phyloP scores from a whole-genome alignment of 2,329 filamentous ascomycete genomes.

The Aspergillus amoenus region DNA sequence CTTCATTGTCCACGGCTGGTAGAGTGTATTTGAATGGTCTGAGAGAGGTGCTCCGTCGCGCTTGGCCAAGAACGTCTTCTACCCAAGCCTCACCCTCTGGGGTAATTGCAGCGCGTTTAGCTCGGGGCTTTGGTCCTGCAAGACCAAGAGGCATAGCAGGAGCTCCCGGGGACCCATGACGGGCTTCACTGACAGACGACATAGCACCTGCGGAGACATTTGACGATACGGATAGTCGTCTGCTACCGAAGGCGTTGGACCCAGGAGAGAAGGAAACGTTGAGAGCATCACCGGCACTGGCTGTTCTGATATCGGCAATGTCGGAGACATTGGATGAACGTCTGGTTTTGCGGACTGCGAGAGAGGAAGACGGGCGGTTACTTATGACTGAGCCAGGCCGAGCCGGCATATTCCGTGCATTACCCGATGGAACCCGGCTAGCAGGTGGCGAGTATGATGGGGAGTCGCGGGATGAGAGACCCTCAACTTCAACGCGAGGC shows the following conservation, averaged over 20 bases:
- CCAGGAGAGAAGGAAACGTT: constrained; percentile 29
- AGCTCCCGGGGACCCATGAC: constrained; percentile 25
- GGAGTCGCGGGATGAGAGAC: constrained; percentile 39
- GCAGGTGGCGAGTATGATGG: constrained; percentile 30
- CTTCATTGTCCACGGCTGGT: constrained; percentile 18
- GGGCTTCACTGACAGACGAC: constrained; percentile 27
- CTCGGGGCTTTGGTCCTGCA: constrained; percentile 44
- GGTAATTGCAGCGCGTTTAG: constrained; percentile 41
- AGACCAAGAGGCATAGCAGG: constrained; percentile 44
- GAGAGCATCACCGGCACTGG: constrained; percentile 28
- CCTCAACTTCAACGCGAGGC: constrained; percentile 55
- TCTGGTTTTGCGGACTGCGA: constrained; percentile 39
- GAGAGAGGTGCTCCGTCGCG: constrained; percentile 38
- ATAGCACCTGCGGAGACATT: constrained; percentile 34
- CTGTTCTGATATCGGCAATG: constrained; percentile 25
- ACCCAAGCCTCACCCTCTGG: constrained; percentile 50
- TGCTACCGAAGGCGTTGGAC: constrained; percentile 27
- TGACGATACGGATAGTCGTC: constrained; percentile 41
- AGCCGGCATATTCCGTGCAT: constrained; percentile 35
- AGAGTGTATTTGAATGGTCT: constrained; percentile 28
- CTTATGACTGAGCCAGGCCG: constrained; percentile 38
- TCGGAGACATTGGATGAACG: constrained; percentile 38
- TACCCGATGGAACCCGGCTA: constrained; percentile 22
- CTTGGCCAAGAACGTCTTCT: constrained; percentile 46
- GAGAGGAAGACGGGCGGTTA: constrained; percentile 38